Evolutionary conservation across 1,139 yeast genomes (phyloP), one percentile per base, ranked within the genome.

Genomic region (Pichia inconspicua): DNA sequence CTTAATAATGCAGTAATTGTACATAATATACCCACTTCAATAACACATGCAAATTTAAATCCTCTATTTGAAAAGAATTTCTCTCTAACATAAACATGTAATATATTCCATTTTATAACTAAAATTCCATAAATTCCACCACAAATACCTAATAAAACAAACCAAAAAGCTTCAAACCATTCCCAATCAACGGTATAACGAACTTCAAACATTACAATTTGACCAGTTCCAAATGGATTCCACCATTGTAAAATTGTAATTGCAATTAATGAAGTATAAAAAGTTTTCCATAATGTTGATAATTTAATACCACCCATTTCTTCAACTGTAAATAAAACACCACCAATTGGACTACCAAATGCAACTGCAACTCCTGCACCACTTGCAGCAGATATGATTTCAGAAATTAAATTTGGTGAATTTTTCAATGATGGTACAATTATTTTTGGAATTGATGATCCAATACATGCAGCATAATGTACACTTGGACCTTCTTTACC

Each of bases 221-320:
- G 96, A 1, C 98, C 98, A 0, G 94, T 87, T 60, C 97, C 74
- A 62, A 90, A 92, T 1, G 99, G 97, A 59, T 94, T 86, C 58
- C 90, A 72, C 0, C 78, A 69, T 31, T 86, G 79, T 31, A 92
- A 69, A 0, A 90, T 83, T 0, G 88, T 78, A 0, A 92, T 94
- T 0, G 97, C 97, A 2, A 89, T 78, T 52, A 94, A 69, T 0
- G 97, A 85, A 59, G 97, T 90, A 60, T 88, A 90, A 63, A 90
- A 94, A 1, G 95, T 80, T 59, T 88, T 84, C 95, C 96, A 87
- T 64, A 94, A 76, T 1, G 96, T 85, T 11, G 85, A 75, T 30
- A 89, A 68, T 58, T 82, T 86, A 62, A 88, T 85, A 10, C 75
- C 76, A 0, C 88, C 74, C 38, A 86, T 85, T 58, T 86, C 95